Base-by-base conservation (phyloP, 441 rosid species). In the Populus hybrid region DNA sequence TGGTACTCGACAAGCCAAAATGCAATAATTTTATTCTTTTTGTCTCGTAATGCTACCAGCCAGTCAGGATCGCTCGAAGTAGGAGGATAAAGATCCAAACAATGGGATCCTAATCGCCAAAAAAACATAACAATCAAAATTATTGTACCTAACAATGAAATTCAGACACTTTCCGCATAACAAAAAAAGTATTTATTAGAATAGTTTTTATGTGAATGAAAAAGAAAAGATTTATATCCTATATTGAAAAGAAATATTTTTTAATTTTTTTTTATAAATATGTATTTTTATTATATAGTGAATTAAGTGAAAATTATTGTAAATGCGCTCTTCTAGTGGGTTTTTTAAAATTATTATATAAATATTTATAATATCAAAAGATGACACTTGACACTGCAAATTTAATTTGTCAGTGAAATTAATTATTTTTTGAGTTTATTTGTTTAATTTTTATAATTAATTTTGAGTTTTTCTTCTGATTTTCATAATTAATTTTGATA, bases 61-160 rank as follows among this genome's bases (percentile, higher is more conserved):
- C 79, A 76, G 14, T 35, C 61, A 34, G 79, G 74, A n/a, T 76
- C 73, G 8, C 38, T 57, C 36, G 68, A 24, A 6, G 46, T 19
- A 4, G 78, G 46, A 10, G 8, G 21, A 32, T 3, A 4, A 9
- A 75, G 3, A 21, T 75, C 78, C 72, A 30, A 11, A 32, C 26
- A 40, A 1, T 76, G 69, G 18, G 77, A 70, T 38, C 70, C 77
- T 74, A 16, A 64, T 63, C 7, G 63, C 18, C 70, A 40, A 11
- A 38, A 74, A 34, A 6, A 34, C 36, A 0, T 38, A 11, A 16
- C 7, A 3, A 18, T 21, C 30, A 38, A 12, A 38, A 38, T 34
- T 24, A 21, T 9, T 38, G 1, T 3, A 14, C 11, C 9, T 24
- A 42, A 6, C n/a, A 42, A 24, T 42, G 21, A 14, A 26, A 71